Conservation (phyloP, 1,139 yeast genomes). For the Kodamaea plutei region DNA sequence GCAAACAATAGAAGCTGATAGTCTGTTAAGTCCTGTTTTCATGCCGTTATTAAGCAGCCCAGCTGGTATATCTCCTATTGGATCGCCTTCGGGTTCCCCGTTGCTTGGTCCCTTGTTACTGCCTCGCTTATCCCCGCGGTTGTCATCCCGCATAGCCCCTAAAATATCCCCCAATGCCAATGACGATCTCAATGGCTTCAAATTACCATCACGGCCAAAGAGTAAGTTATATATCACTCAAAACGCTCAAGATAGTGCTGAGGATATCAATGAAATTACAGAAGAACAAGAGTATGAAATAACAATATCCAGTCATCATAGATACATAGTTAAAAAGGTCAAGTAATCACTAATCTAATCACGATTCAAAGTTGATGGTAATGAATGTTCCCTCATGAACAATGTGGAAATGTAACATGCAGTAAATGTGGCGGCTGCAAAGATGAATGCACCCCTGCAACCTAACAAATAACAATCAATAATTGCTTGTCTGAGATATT, state of each 20-base stretch:
- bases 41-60: slow-evolving; percentile 32
- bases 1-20: slow-evolving; percentile 45
- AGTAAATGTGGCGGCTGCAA: slow-evolving; percentile 15
- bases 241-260: slow-evolving; percentile 4
- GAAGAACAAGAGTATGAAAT: slow-evolving; percentile 2
- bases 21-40: slow-evolving; percentile 42
- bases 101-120: slow-evolving; percentile 5
- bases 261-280: no score
- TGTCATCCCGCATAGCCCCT: slow-evolving; percentile 10
- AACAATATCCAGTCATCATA: slow-evolving; percentile 7
- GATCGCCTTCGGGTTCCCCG: slow-evolving; percentile 11
- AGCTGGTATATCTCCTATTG: slow-evolving; percentile 5
- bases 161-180: slow-evolving; percentile 2
- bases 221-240: slow-evolving; percentile 9
- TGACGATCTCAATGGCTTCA: slow-evolving; percentile 6
- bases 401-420: slow-evolving; percentile 18
- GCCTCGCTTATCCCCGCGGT: slow-evolving; percentile 9
- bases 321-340: slow-evolving; percentile 6
- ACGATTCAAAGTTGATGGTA: slow-evolving; percentile 37
- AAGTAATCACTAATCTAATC: slow-evolving; percentile 17
- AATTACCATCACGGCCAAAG: slow-evolving; percentile 8
- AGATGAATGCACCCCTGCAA: slow-evolving; percentile 18
- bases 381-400: slow-evolving; percentile 26
- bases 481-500: slow-evolving; percentile 16
- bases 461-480: slow-evolving; percentile 17